Conservation (phyloP, 176 grass and related monocot species). For the Metroxylon sagu region DNA sequence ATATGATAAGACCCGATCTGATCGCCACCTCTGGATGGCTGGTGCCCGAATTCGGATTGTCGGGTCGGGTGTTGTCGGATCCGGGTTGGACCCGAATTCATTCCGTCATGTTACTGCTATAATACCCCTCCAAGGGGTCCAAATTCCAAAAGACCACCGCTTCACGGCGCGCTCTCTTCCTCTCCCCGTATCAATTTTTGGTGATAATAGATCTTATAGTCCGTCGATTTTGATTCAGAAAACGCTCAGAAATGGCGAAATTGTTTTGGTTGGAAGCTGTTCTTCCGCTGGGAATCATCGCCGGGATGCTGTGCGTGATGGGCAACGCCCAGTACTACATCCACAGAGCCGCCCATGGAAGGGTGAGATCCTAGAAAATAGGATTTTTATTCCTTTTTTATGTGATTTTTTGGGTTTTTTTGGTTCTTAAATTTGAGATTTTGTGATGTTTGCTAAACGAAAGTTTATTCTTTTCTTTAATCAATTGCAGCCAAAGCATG, state of each 20-base stretch:
- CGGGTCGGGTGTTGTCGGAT: too few relatives aligned
- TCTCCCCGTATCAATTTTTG: background rate
- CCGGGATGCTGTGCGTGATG: slow-evolving; percentile 95
- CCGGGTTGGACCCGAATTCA: too few relatives aligned
- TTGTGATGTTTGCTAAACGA: background rate
- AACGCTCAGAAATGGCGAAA: slow-evolving; percentile 39
- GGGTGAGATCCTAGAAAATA: slow-evolving; percentile 30
- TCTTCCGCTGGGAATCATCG: slow-evolving; percentile 92
- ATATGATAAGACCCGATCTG: too few relatives aligned
- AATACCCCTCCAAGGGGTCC: too few relatives aligned
- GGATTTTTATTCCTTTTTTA: background rate
- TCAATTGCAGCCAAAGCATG: slow-evolving; percentile 82
- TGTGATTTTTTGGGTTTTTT: background rate
- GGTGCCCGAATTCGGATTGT: too few relatives aligned
- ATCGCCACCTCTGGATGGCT: too few relatives aligned
- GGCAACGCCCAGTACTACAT: slow-evolving; percentile 98
- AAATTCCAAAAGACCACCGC: too few relatives aligned
- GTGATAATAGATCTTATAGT: too few relatives aligned
- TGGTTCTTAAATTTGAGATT: background rate
- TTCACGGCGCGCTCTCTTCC: background rate
- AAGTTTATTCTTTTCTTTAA: background rate
- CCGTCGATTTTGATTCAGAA: too few relatives aligned
- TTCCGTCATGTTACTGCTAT: too few relatives aligned
- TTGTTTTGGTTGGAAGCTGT: slow-evolving; percentile 89
- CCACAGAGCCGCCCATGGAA: slow-evolving; percentile 79